A percentile compares a stretch with the other conserved stretches of the same genome.
These are phyloP conservation scores for Sarocladium oryzae DNA, from an alignment of 2,329 filamentous ascomycete species.

Conservation along the genomic window DNA sequence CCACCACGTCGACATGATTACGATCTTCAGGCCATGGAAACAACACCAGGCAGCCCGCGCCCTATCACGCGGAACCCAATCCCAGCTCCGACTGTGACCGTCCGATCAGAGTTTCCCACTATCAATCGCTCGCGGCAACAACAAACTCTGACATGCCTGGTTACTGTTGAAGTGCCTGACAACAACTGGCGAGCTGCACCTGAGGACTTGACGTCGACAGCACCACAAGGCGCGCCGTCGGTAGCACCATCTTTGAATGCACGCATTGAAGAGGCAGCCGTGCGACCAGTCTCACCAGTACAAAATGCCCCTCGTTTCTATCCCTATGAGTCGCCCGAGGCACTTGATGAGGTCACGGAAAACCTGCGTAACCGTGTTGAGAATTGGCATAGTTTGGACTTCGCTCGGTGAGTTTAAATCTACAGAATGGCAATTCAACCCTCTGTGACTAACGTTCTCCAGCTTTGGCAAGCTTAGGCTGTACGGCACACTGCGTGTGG, in stretches of 20 bases:
- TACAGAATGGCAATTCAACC: not conserved
- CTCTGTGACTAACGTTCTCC: slow-evolving; percentile 12
- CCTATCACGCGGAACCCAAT: slow-evolving; percentile 75
- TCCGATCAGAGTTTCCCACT: slow-evolving; percentile 95
- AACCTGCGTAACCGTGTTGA: slow-evolving; percentile 82
- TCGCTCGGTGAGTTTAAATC: slow-evolving; percentile 54
- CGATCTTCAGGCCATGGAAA: slow-evolving; percentile 94
- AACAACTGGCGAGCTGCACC: slow-evolving; percentile 84
- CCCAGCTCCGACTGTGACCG: slow-evolving; percentile 82
- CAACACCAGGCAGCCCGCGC: slow-evolving; percentile 68
- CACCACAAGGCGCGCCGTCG: slow-evolving; percentile 32
- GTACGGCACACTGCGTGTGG: slow-evolving; percentile 84
- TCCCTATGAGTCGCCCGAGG: slow-evolving; percentile 69
- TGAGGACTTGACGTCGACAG: slow-evolving; percentile 63
- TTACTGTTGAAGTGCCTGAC: slow-evolving; percentile 90
- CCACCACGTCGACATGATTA: slow-evolving; percentile 79
- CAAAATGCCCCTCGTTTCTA: slow-evolving; percentile 53
- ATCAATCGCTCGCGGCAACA: slow-evolving; percentile 87
- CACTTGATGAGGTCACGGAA: slow-evolving; percentile 79
- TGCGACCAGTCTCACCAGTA: slow-evolving; percentile 54
- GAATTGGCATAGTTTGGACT: slow-evolving; percentile 97
- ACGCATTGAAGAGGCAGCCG: slow-evolving; percentile 46
- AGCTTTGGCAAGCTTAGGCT: slow-evolving; percentile 88
- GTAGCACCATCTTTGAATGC: slow-evolving; percentile 17
- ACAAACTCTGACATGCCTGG: slow-evolving; percentile 86